Percentiles rank a stretch among this genome's conserved stretches.
Conservation (phyloP, 257 asterid genomes). For the Parsonsia alboflavescens region DNA sequence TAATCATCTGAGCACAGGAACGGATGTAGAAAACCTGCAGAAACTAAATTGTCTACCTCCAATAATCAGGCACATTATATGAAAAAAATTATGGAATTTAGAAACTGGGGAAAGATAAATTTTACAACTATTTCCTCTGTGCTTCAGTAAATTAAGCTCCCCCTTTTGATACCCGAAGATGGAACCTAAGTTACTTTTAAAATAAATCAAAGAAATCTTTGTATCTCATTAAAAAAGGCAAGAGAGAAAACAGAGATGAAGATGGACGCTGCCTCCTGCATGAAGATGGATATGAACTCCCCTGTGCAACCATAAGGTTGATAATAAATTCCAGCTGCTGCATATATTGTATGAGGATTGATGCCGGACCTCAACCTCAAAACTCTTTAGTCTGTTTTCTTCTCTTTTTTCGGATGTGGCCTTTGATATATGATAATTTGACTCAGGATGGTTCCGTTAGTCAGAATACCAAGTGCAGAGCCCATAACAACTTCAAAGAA, state of each 20-base stretch:
- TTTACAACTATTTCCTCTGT: background rate
- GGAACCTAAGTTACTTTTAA: background rate
- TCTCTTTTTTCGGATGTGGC: conserved; percentile 55
- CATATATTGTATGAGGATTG: background rate
- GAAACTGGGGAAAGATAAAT: background rate
- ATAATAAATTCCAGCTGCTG: background rate
- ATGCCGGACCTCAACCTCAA: background rate
- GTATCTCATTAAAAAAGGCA: background rate
- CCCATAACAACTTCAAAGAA: conserved; percentile 65
- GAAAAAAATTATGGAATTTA: background rate
- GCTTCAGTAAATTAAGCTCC: background rate
- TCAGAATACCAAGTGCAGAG: conserved; percentile 66
- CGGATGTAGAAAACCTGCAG: too few relatives aligned
- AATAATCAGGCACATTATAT: background rate
- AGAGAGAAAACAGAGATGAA: background rate
- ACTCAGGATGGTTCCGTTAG: conserved; percentile 80
- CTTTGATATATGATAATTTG: conserved; percentile 69
- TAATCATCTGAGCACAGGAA: too few relatives aligned
- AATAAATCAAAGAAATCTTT: background rate
- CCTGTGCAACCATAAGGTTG: background rate
- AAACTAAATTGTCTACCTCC: too few relatives aligned
- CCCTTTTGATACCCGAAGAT: background rate
- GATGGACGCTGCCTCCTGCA: too few relatives aligned
- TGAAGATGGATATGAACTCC: background rate
- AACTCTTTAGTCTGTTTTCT: conserved; percentile 54